These are phyloP conservation scores for Globisporangium spinosum DNA, from an alignment of 352 stramenopile genomes.

Conservation along the genomic window DNA sequence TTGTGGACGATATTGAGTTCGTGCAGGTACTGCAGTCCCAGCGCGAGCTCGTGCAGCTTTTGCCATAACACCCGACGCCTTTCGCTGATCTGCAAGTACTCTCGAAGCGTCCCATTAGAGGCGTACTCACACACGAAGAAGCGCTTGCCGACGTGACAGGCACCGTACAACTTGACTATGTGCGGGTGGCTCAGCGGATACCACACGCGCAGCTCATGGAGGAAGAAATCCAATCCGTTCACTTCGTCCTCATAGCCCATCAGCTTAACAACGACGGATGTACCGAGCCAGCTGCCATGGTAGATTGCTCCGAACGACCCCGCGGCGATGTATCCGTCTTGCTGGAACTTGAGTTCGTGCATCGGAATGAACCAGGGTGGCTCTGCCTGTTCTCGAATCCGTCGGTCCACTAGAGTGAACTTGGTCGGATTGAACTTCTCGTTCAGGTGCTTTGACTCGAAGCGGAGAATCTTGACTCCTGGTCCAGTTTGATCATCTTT, in stretches of 20 bases:
- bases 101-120: constrained; percentile 17
- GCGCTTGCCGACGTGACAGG: constrained; percentile 22
- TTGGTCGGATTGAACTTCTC: constrained; percentile 15
- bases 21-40: constrained; percentile 55
- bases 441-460: constrained; percentile 11
- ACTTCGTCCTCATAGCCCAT: constrained; percentile 18
- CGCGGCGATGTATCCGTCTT: constrained; percentile 11
- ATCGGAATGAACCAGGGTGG: constrained; percentile 18
- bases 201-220: constrained; percentile 22
- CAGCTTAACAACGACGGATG: constrained; percentile 13
- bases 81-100: neutral
- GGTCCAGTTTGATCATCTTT: neutral
- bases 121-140: constrained; percentile 26
- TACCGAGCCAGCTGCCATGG: constrained; percentile 19
- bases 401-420: constrained; percentile 9
- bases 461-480: constrained; percentile 8
- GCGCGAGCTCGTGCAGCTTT: constrained; percentile 20
- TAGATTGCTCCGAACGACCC: constrained; percentile 24
- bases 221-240: constrained; percentile 12
- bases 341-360: constrained; percentile 17
- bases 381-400: constrained; percentile 9
- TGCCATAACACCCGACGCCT: neutral
- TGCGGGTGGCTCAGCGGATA: constrained; percentile 23
- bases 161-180: constrained; percentile 23
- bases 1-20: constrained; percentile 45